A percentile compares a stretch with the other conserved stretches of the same genome.
Conservation (phyloP, 140 eudicot species). For the Ambrosia hybrid region DNA sequence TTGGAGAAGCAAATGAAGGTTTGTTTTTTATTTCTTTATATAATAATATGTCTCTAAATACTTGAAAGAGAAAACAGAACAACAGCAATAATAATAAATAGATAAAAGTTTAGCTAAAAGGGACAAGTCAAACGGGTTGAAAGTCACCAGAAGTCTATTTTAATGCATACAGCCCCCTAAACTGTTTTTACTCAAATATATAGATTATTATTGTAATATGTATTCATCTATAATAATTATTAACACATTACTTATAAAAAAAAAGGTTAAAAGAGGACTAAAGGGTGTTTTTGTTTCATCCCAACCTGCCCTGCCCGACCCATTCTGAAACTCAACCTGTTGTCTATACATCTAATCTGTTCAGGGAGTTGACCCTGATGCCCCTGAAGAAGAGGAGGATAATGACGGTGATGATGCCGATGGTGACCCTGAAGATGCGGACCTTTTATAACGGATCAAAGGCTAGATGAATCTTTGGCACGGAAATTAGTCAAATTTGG, state of each 20-base stretch:
- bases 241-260: neutral
- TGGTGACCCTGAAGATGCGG: slow-evolving; percentile 81
- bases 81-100: neutral
- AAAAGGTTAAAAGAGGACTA: neutral
- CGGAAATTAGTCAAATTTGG: slow-evolving; percentile 19
- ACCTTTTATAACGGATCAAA: slow-evolving; percentile 47
- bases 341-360: slow-evolving; percentile 2
- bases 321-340: no score
- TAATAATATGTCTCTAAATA: neutral
- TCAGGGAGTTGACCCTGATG: slow-evolving; percentile 98
- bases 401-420: slow-evolving; percentile 83
- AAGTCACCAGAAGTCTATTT: neutral
- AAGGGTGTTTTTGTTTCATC: neutral
- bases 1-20: slow-evolving; percentile 99
- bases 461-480: slow-evolving; percentile 20
- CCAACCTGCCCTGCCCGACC: no score
- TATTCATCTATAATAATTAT: neutral
- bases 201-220: neutral
- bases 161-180: neutral
- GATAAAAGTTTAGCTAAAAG: neutral
- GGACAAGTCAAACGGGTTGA: neutral
- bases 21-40: slow-evolving; percentile 15
- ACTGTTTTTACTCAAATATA: neutral
- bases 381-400: slow-evolving; percentile 95
- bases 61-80: slow-evolving; percentile 9